Percentiles rank a stretch among this genome's conserved stretches.
Conservation (phyloP, 23 red algal genomes). For the Gracilaria vermiculophylla region DNA sequence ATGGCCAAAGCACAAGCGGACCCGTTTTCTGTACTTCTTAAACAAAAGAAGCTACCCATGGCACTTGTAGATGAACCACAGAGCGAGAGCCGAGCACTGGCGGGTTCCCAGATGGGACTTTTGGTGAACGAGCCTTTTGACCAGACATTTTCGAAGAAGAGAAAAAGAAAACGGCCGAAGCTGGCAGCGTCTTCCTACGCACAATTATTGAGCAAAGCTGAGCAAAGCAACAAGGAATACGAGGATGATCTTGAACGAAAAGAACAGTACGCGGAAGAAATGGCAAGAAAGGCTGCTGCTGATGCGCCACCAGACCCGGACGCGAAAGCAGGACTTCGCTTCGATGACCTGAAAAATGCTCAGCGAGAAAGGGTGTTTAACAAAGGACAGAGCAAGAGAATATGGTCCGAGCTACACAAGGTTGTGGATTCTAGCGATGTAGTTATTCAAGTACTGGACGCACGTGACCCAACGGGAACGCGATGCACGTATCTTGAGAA, state of each 20-base stretch:
- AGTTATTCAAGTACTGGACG: conserved; percentile 91
- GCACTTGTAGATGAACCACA: conserved; percentile 63
- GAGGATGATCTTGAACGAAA: conserved; percentile 55
- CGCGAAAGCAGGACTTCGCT: conserved; percentile 34
- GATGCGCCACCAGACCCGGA: conserved; percentile 39
- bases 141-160: conserved; percentile 82
- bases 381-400: conserved; percentile 93
- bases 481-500: conserved; percentile 73
- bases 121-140: conserved; percentile 87
- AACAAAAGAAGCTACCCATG: conserved; percentile 75
- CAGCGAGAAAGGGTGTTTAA: conserved; percentile 68
- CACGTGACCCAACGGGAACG: conserved; percentile 91
- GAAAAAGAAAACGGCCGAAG: conserved; percentile 80
- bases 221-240: conserved; percentile 55
- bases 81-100: conserved; percentile 25
- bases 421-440: conserved; percentile 96
- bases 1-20: conserved; percentile 67
- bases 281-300: conserved; percentile 34
- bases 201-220: conserved; percentile 58
- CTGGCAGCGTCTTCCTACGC: conserved; percentile 31
- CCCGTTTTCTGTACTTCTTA: conserved; percentile 85
- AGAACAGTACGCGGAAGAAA: conserved; percentile 43
- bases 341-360: conserved; percentile 65
- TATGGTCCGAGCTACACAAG: conserved; percentile 98
- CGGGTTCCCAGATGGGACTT: conserved; percentile 66